Conservation (phyloP, 768 basidiomycete genomes). For the Myochromella boudieri region DNA sequence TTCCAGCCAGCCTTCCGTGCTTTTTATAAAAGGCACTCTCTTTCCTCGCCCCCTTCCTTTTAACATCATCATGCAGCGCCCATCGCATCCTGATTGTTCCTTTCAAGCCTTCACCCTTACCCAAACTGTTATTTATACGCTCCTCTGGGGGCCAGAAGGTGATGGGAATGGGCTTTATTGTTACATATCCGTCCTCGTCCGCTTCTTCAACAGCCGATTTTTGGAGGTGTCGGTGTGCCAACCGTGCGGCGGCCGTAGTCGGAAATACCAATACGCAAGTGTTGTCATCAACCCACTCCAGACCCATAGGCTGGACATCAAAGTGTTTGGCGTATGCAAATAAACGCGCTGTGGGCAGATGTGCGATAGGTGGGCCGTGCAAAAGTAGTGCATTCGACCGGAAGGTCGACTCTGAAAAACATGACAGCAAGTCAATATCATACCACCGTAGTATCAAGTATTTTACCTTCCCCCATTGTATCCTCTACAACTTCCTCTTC, state of each 20-base stretch:
- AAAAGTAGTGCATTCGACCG: slow-evolving; percentile 71
- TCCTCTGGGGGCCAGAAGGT: slow-evolving; percentile 80
- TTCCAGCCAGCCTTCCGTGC: slow-evolving; percentile 67
- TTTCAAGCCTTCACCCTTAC: slow-evolving; percentile 66
- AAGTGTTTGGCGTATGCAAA: slow-evolving; percentile 85
- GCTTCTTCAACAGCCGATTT: slow-evolving; percentile 52
- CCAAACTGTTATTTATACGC: slow-evolving; percentile 70
- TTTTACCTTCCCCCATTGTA: slow-evolving; percentile 35
- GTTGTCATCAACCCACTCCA: slow-evolving; percentile 87
- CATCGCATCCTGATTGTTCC: slow-evolving; percentile 73
- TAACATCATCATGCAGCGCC: slow-evolving; percentile 71
- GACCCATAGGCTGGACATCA: slow-evolving; percentile 66
- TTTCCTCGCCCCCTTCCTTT: slow-evolving; percentile 70
- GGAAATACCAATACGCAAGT: slow-evolving; percentile 80
- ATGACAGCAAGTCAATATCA: background rate
- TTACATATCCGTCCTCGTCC: slow-evolving; percentile 56
- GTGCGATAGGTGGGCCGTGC: slow-evolving; percentile 70
- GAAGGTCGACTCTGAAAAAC: slow-evolving; percentile 40
- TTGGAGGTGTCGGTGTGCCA: slow-evolving; percentile 49
- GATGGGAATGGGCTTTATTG: slow-evolving; percentile 69
- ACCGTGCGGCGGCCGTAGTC: slow-evolving; percentile 50
- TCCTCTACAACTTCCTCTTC: slow-evolving; percentile 30
- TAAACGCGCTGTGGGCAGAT: slow-evolving; percentile 72
- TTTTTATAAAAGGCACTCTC: slow-evolving; percentile 80
- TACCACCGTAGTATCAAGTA: background rate